Evolutionary conservation across 2,329 filamentous ascomycete species (phyloP).

Genomic region (Talaromyces sp.): DNA sequence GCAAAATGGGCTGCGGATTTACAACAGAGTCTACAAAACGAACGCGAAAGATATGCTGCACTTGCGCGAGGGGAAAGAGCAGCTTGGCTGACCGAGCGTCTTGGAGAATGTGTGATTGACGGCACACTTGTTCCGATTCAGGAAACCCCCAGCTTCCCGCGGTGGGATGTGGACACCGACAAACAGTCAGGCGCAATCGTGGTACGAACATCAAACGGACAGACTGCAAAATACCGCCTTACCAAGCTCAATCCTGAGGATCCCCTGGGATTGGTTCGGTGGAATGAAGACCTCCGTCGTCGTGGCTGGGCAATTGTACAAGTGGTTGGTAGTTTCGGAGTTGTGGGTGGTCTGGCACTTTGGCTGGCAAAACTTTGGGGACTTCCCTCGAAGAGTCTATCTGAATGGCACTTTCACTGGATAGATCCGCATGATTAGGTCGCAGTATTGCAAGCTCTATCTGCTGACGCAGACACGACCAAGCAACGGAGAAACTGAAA

Average conservation of each 20-base stretch:
- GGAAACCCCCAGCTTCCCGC: conserved; percentile 31
- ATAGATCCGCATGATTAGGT: conserved; percentile 13
- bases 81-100: conserved; percentile 64
- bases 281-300: conserved; percentile 63
- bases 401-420: conserved; percentile 18
- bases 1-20: conserved; percentile 80
- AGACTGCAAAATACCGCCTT: conserved; percentile 34
- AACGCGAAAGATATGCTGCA: conserved; percentile 66
- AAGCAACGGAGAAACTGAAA: background rate
- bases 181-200: conserved; percentile 26
- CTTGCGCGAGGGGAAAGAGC: conserved; percentile 62
- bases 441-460: background rate
- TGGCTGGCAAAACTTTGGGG: conserved; percentile 52
- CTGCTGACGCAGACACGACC: no score
- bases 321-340: conserved; percentile 68
- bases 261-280: conserved; percentile 71
- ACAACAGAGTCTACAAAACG: conserved; percentile 70
- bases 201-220: conserved; percentile 25
- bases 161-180: conserved; percentile 26
- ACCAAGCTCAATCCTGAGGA: conserved; percentile 59
- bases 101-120: conserved; percentile 66
- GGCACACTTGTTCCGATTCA: conserved; percentile 58
- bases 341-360: conserved; percentile 69
- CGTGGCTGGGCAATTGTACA: conserved; percentile 68
- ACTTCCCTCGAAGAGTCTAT: conserved; percentile 12